These are phyloP conservation scores for Euphorbia pulcherrima DNA, from an alignment of 345 rosid genomes.

Conservation along the genomic window DNA sequence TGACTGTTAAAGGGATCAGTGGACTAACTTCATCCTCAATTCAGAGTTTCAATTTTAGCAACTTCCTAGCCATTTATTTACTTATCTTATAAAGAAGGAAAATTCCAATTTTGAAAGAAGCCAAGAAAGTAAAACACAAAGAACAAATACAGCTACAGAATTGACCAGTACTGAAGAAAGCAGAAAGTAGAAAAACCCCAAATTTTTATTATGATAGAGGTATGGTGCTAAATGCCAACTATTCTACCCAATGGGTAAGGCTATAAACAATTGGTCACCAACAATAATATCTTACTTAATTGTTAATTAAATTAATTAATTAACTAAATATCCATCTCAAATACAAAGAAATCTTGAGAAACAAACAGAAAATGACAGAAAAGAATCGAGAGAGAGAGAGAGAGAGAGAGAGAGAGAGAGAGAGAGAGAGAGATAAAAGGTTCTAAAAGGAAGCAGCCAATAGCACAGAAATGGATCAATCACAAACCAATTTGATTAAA, in stretches of 20 bases:
- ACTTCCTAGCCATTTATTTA: constrained; percentile 9
- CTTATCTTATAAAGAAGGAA: constrained; percentile 1
- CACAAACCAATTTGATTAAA: constrained; percentile 3
- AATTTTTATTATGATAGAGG: constrained; percentile 10
- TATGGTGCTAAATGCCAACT: not conserved
- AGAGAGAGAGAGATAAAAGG: not conserved
- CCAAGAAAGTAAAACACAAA: constrained; percentile 27
- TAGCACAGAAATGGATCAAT: constrained; percentile 14
- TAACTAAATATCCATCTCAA: not conserved
- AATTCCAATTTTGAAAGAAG: constrained; percentile 16
- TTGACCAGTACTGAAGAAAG: constrained; percentile 20
- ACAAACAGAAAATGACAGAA: constrained; percentile 14
- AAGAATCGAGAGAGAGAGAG: not conserved
- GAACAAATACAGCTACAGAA: constrained; percentile 4
- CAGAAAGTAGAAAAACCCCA: constrained; percentile 11
- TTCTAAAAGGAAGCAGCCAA: constrained; percentile 17
- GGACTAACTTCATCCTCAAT: constrained; percentile 48
- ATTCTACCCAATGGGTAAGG: constrained; percentile 22
- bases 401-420: not conserved
- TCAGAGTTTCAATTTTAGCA: constrained; percentile 35
- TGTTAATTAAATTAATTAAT: not conserved
- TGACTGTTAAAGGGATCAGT: constrained; percentile 39
- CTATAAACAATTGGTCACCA: constrained; percentile 10
- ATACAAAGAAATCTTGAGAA: constrained; percentile 9
- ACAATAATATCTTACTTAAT: constrained; percentile 8